Evolutionary conservation across 805 yeast genomes (phyloP).

Genomic region (Cyberlindnera samutprakarnensis): DNA sequence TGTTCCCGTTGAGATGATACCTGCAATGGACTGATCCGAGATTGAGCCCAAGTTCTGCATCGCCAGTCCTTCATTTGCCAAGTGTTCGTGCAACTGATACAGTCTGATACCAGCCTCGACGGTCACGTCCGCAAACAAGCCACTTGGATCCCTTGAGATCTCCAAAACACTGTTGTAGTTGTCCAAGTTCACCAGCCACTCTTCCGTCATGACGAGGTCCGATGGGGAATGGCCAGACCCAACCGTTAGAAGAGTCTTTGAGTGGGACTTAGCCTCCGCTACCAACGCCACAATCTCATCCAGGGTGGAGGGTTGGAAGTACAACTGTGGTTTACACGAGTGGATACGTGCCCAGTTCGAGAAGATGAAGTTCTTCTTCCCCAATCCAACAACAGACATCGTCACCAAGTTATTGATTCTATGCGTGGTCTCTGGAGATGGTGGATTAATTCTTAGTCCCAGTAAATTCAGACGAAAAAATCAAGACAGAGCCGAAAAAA

Average conservation of each 20-base stretch:
- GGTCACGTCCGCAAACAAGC: constrained; percentile 75
- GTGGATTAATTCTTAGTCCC: too few species aligned
- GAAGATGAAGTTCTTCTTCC: constrained; percentile 28
- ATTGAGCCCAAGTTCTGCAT: constrained; percentile 91
- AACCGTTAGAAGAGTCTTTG: constrained; percentile 69
- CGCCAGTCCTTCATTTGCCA: constrained; percentile 62
- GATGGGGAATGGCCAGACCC: constrained; percentile 97
- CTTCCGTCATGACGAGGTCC: constrained; percentile 77
- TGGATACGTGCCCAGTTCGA: constrained; percentile 86
- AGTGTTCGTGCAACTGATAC: constrained; percentile 59
- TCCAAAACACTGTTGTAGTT: constrained; percentile 51
- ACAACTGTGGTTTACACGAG: constrained; percentile 64
- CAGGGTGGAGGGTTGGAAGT: constrained; percentile 65
- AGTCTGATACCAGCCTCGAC: constrained; percentile 92
- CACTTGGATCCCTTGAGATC: constrained; percentile 41
- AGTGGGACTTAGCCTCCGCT: constrained; percentile 47
- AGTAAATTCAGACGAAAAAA: too few species aligned
- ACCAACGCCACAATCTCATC: constrained; percentile 69
- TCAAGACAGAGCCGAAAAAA: too few species aligned
- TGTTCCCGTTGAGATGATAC: constrained; percentile 94
- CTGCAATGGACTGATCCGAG: constrained; percentile 88
- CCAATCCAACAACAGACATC: constrained; percentile 18
- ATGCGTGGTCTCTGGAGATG: too few species aligned
- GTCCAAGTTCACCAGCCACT: constrained; percentile 86
- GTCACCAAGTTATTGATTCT: too few species aligned